These are phyloP conservation scores for Atkinsonella hypoxylon DNA, from an alignment of 2,329 filamentous ascomycete species.

Conservation along the genomic window DNA sequence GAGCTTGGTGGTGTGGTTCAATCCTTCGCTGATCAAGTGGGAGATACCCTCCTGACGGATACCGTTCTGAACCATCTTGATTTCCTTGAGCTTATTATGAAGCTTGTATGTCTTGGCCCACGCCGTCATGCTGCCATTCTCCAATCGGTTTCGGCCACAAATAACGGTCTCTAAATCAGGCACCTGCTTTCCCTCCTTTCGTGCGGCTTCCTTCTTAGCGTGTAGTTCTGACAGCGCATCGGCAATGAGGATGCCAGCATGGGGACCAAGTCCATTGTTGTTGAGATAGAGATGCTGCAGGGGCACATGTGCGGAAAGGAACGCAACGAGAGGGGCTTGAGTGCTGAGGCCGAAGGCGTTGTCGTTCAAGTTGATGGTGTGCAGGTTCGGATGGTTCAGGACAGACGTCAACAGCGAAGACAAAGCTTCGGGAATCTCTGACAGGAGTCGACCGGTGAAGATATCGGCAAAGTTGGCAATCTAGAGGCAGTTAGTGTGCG, in stretches of 20 bases:
- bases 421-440: conserved; percentile 86
- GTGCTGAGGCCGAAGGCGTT: conserved; percentile 97
- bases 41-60: conserved; percentile 90
- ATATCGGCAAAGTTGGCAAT: conserved; percentile 90
- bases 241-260: conserved; percentile 79
- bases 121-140: conserved; percentile 91
- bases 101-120: conserved; percentile 84
- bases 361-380: conserved; percentile 91
- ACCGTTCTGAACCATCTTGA: conserved; percentile 98
- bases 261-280: conserved; percentile 93
- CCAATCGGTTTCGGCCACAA: conserved; percentile 88
- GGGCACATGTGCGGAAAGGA: conserved; percentile 77
- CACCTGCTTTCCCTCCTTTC: conserved; percentile 58
- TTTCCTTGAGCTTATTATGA: conserved; percentile 66
- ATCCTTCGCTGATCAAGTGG: conserved; percentile 64
- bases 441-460: conserved; percentile 87
- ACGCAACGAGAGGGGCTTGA: conserved; percentile 82
- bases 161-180: conserved; percentile 91
- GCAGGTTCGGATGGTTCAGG: conserved; percentile 72
- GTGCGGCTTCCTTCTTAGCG: conserved; percentile 68
- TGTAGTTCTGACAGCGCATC: conserved; percentile 77
- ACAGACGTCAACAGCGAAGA: conserved; percentile 76
- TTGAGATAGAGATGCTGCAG: conserved; percentile 92
- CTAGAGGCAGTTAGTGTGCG: conserved; percentile 21
- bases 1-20: conserved; percentile 57